Base-by-base conservation (phyloP, 768 basidiomycete genomes). In the Rhodotorula paludigena region DNA sequence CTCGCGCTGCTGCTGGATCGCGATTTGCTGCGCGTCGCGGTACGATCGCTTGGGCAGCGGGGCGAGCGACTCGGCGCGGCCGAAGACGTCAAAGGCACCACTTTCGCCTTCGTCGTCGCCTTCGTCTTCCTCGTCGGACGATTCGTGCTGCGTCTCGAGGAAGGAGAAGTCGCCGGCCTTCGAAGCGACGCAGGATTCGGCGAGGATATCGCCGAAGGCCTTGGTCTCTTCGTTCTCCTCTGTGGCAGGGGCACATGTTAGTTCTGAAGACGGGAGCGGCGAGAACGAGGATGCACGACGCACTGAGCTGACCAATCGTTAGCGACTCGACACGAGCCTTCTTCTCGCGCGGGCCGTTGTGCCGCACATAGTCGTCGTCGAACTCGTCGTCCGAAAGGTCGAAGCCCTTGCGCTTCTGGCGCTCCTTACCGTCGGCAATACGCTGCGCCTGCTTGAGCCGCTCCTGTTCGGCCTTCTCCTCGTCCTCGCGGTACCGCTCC, bases 381-480 rank as follows among this genome's bases (percentile, higher is more conserved):
- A 64, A 68, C 25, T 72, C 71, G 55, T 67, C 70, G 63, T 71
- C 70, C 28, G 28, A 41, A n/a, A 71, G 58, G 3, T 71, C 69
- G 52, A 32, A 11, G 1, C 41, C 61, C 21, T 36, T 35, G 47
- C 63, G 55, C 53, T 68, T 68, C 48, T 54, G 41, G 21, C 71
- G 71, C 54, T 64, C 63, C 42, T 65, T 68, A 38, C 71, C 71
- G 39, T 28, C 71, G 21, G 56, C 66, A 41, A 72, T 51, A 47
- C 41, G 33, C 53, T 72, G 49, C 25, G 67, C 71, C 0, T 53
- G 59, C 44, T 42, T 56, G 28, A 63, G 35, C 2, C 23, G 66
- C 11, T 32, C 63, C 9, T 51, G 60, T 9, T 72, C 63, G n/a
- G 30, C 35, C 63, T 68, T 63, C 32, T 49, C 63, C 39, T 44